These are phyloP conservation scores for Diplodia mutila DNA, from an alignment of 2,329 filamentous ascomycete species.

Conservation along the genomic window DNA sequence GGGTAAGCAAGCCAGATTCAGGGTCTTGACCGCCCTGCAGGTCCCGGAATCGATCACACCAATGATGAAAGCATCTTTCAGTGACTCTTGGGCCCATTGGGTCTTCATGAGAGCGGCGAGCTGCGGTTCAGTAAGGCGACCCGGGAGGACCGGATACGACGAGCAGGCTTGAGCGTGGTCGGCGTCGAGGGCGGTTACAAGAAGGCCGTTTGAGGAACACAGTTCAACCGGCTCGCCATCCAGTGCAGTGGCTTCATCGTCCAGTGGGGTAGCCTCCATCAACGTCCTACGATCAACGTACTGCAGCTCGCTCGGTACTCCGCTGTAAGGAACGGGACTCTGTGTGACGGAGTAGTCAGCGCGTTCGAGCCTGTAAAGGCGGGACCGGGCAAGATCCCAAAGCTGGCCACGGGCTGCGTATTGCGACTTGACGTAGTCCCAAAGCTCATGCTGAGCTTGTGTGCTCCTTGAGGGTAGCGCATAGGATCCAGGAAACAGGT, in stretches of 20 bases:
- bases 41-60: constrained; percentile 63
- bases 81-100: constrained; percentile 69
- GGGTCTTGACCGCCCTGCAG: constrained; percentile 60
- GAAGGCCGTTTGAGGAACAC: not conserved
- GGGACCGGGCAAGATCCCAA: not conserved
- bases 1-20: constrained; percentile 68
- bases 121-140: constrained; percentile 63
- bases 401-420: not conserved
- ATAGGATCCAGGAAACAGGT: constrained; percentile 29
- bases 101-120: constrained; percentile 70
- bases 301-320: not conserved
- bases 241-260: not conserved
- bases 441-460: constrained; percentile 43
- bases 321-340: not conserved
- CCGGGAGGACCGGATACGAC: constrained; percentile 52
- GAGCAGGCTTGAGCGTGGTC: not conserved
- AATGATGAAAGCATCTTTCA: constrained; percentile 69
- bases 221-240: not conserved
- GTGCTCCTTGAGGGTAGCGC: constrained; percentile 40
- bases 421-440: constrained; percentile 37
- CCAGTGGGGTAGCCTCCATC: not conserved
- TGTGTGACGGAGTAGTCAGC: not conserved
- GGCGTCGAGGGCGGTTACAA: not conserved
- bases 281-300: not conserved
- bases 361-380: not conserved